phyloP scores from a whole-genome alignment of 768 basidiomycete species.

The Asterophora parasitica region DNA sequence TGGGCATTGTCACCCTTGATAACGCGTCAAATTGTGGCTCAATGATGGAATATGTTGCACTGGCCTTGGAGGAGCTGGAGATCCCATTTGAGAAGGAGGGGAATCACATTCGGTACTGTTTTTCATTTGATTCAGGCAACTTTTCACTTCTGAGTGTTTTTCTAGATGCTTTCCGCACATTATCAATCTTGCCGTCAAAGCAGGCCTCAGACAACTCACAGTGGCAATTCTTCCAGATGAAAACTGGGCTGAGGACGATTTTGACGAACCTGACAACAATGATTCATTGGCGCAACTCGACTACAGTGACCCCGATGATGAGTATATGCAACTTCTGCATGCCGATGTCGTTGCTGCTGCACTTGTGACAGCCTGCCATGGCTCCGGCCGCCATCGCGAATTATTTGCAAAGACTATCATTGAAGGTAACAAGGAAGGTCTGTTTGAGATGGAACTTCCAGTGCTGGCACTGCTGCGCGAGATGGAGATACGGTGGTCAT shows the following conservation, averaged over 20 bases:
- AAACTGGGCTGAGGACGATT: too few species aligned
- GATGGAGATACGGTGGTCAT: slow-evolving; percentile 28
- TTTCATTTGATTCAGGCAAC: background rate
- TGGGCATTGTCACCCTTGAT: slow-evolving; percentile 22
- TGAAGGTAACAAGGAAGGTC: slow-evolving; percentile 8
- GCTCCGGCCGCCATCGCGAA: slow-evolving; percentile 13
- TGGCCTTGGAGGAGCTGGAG: background rate
- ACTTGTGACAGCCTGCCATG: slow-evolving; percentile 14
- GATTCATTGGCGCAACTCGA: too few species aligned
- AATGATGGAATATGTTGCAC: background rate
- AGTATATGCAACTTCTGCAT: background rate
- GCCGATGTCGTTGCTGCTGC: slow-evolving; percentile 2
- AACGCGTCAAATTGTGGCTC: slow-evolving; percentile 18
- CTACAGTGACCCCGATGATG: background rate
- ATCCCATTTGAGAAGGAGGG: slow-evolving; percentile 2
- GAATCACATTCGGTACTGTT: slow-evolving; percentile 3
- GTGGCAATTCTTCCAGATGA: background rate
- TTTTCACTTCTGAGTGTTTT: background rate
- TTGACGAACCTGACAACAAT: too few species aligned
- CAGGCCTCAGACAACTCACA: slow-evolving; percentile 9
- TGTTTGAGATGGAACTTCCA: slow-evolving; percentile 2
- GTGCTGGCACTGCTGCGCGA: slow-evolving; percentile 20
- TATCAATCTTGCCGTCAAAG: slow-evolving; percentile 15
- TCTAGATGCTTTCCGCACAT: slow-evolving; percentile 19
- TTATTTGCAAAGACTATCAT: slow-evolving; percentile 3